Conservation (phyloP, 73 alveolate species). For the Blepharisma stoltei region DNA sequence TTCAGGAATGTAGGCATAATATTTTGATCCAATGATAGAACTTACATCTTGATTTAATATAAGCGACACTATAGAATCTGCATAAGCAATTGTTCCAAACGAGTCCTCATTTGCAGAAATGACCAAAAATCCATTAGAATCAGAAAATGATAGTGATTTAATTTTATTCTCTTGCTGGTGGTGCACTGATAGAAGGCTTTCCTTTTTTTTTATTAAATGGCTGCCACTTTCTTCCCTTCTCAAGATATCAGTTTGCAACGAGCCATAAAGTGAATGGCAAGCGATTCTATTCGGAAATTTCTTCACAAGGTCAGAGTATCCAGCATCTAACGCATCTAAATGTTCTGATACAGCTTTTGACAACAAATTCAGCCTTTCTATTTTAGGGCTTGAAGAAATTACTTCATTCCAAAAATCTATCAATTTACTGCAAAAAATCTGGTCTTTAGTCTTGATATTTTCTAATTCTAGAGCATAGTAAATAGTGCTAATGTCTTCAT, state of each 20-base stretch:
- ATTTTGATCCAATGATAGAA: neutral
- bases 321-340: neutral
- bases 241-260: neutral
- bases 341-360: neutral
- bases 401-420: neutral
- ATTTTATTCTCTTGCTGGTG: neutral
- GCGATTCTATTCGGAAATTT: neutral
- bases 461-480: neutral
- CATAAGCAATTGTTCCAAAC: conserved; percentile 4
- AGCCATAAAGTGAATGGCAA: neutral
- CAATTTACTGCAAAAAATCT: neutral
- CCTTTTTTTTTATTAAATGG: neutral
- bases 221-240: neutral
- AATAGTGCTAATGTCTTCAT: neutral
- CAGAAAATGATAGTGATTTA: neutral
- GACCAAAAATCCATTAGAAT: neutral
- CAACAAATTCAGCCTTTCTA: neutral
- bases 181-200: neutral
- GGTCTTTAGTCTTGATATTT: neutral
- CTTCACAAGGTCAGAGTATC: neutral
- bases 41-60: neutral
- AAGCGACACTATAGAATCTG: neutral
- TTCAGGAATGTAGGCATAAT: neutral
- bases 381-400: neutral
- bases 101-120: neutral